phyloP scores from a whole-genome alignment of 192 early-diverging fungal species.

The Lunasporangiospora selenospora region DNA sequence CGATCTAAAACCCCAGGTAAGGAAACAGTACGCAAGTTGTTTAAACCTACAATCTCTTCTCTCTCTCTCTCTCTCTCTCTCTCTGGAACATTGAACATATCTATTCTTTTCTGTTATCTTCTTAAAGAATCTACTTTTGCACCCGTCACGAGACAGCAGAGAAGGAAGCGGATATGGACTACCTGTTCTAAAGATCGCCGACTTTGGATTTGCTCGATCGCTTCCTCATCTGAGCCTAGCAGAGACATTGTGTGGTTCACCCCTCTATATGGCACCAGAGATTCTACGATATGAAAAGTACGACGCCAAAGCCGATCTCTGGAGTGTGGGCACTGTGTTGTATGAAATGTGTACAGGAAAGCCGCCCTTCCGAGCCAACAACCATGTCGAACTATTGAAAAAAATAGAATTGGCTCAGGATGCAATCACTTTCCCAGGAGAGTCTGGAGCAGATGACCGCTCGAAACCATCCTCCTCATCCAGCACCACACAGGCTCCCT shows the following conservation, averaged over 20 bases:
- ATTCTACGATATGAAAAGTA: slow-evolving; percentile 92
- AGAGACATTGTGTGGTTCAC: slow-evolving; percentile 96
- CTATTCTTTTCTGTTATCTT: background rate
- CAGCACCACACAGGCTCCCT: slow-evolving; percentile 2
- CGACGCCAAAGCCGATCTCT: slow-evolving; percentile 94
- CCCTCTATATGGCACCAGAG: slow-evolving; percentile 95
- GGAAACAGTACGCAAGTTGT: background rate
- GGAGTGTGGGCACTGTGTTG: slow-evolving; percentile 94
- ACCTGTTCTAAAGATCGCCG: slow-evolving; percentile 91
- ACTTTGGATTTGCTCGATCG: slow-evolving; percentile 97
- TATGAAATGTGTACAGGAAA: slow-evolving; percentile 94
- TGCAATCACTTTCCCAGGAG: slow-evolving; percentile 87
- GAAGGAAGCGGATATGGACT: slow-evolving; percentile 59
- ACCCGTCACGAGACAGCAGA: slow-evolving; percentile 59
- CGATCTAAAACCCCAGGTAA: slow-evolving; percentile 96
- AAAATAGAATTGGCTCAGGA: slow-evolving; percentile 90
- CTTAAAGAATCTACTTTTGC: slow-evolving; percentile 80
- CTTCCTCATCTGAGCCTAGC: slow-evolving; percentile 86
- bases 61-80: slow-evolving; percentile 1
- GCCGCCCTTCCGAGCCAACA: slow-evolving; percentile 91
- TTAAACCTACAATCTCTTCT: slow-evolving; percentile 18
- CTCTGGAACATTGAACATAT: background rate
- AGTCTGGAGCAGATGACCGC: slow-evolving; percentile 24
- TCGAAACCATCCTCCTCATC: slow-evolving; percentile 23
- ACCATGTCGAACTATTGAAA: slow-evolving; percentile 91